These are phyloP conservation scores for Penicillium subrubescens DNA, from an alignment of 495 filamentous ascomycete species.

Conservation along the genomic window DNA sequence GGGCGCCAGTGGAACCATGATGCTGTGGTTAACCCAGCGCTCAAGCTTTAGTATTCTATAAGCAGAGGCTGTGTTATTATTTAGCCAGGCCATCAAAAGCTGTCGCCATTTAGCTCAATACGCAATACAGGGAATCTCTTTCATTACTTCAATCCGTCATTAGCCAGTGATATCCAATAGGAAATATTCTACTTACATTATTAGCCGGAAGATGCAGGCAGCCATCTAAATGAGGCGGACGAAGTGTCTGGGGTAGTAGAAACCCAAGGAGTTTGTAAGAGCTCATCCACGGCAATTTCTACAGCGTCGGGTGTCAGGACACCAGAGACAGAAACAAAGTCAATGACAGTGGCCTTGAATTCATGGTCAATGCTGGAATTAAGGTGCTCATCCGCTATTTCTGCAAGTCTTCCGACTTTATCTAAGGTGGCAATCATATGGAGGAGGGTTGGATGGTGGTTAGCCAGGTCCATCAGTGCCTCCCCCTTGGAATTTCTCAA, in stretches of 20 bases:
- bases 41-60: neutral
- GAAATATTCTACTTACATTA: neutral
- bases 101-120: neutral
- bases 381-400: neutral
- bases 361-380: neutral
- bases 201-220: neutral
- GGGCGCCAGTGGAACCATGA: neutral
- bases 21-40: neutral
- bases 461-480: neutral
- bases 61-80: neutral
- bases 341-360: neutral
- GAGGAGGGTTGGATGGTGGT: neutral
- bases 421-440: neutral
- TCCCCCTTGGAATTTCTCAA: neutral
- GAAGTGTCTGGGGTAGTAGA: neutral
- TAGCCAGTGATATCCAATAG: neutral
- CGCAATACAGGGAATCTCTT: neutral
- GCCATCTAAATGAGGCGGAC: neutral
- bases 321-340: neutral
- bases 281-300: neutral
- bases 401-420: neutral
- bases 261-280: neutral
- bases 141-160: neutral
- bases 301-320: neutral
- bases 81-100: neutral